A percentile compares a stretch with the other conserved stretches of the same genome.
Conservation (phyloP, 2,329 filamentous ascomycete genomes). For the Ophiostoma pallidulum region DNA sequence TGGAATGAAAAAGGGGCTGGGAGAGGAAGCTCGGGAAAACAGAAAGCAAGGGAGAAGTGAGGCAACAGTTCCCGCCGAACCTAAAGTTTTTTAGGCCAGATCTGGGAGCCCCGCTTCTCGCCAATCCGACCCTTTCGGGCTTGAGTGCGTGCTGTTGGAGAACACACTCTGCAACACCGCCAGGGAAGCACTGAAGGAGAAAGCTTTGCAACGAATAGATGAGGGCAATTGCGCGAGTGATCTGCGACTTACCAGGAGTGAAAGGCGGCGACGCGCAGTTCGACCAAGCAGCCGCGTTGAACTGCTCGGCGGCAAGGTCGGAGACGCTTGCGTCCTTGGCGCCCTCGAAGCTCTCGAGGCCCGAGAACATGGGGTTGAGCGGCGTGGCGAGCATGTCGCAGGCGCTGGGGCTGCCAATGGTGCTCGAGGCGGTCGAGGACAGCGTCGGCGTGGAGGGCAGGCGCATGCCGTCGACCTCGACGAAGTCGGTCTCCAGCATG, state of each 20-base stretch:
- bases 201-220: too few relatives aligned
- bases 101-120: slow-evolving; percentile 4
- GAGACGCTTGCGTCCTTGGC: slow-evolving; percentile 64
- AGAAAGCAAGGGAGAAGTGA: background rate
- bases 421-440: slow-evolving; percentile 67
- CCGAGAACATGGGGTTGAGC: slow-evolving; percentile 68
- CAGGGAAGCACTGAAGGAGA: too few relatives aligned
- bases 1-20: slow-evolving; percentile 1
- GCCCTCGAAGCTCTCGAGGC: slow-evolving; percentile 55
- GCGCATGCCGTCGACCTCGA: slow-evolving; percentile 51
- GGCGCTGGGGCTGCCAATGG: slow-evolving; percentile 74
- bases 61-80: background rate
- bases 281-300: slow-evolving; percentile 67
- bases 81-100: background rate
- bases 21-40: background rate
- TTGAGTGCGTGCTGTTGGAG: too few relatives aligned
- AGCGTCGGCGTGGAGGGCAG: slow-evolving; percentile 82
- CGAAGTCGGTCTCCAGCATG: slow-evolving; percentile 67
- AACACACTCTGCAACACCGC: too few relatives aligned
- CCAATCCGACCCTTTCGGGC: background rate
- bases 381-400: slow-evolving; percentile 74
- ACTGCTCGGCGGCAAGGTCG: slow-evolving; percentile 61
- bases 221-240: too few relatives aligned
- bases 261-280: slow-evolving; percentile 72
- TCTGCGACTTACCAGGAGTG: slow-evolving; percentile 66